Evolutionary conservation across 306 rosid genomes (phyloP), one percentile per base, ranked within the genome.

Genomic region (Aeschynomene evenia): DNA sequence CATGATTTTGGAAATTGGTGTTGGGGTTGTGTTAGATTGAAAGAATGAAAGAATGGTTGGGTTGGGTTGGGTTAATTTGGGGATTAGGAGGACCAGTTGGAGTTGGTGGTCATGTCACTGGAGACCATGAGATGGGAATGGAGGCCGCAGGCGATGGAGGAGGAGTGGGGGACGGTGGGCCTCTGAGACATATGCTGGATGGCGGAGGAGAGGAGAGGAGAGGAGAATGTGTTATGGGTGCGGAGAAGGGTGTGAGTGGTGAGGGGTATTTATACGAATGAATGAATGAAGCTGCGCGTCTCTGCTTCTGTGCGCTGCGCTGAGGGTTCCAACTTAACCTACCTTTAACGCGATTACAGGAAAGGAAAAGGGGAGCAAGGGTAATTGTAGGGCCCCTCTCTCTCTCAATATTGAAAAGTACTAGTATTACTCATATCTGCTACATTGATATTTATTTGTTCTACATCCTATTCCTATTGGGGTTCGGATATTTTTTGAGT

Each of bases 91-190:
- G 85, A 76, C 85, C 89, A 87, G 28, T 83, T 87, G 68, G 95
- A 84, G 31, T 11, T 88, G 0, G 92, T 74, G 92, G 9, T 68
- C 90, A 88, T 88, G 71, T 91, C 97, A 83, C 95, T 88, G 82
- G 97, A 88, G 37, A 88, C 86, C 85, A 88, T 82, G 78, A 90
- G 87, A 88, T 91, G 97, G 40, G 97, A 91, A 71, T 91, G 97
- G 55, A 83, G 92, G 74, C 87, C 81, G 24, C 82, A 80, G 42
- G 95, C 91, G 29, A 85, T 78, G 63, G 91, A 85, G 23, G 89
- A 85, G 42, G 87, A 86, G 69, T 88, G 95, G 3, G 95, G 91
- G 63, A 88, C 82, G 45, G 53, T 52, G 14, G 83, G 75, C 80
- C 95, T 88, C 37, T 88, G 91, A 85, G 95, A 86, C 95, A 88